These are phyloP conservation scores for Cyclotella choctawhatcheeana DNA, from an alignment of 108 stramenopile genomes.

Conservation along the genomic window DNA sequence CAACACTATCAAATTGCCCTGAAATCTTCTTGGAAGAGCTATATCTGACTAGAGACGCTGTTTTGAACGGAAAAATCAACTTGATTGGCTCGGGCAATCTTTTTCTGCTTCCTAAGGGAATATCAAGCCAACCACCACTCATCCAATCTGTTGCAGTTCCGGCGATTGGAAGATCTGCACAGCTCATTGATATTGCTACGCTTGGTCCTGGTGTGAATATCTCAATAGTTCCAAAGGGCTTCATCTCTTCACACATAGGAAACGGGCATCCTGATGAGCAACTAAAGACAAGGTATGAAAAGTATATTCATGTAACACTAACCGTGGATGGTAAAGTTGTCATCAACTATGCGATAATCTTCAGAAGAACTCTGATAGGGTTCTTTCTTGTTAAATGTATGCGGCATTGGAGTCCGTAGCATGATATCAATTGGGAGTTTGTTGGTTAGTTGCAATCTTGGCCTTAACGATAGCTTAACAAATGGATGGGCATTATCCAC, in stretches of 20 bases:
- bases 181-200: slow-evolving; percentile 69
- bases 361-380: not conserved
- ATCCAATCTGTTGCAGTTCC: slow-evolving; percentile 81
- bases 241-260: slow-evolving; percentile 47
- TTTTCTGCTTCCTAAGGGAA: slow-evolving; percentile 65
- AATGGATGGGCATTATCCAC: slow-evolving; percentile 58
- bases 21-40: slow-evolving; percentile 20
- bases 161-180: slow-evolving; percentile 67
- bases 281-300: not conserved
- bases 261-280: slow-evolving; percentile 2
- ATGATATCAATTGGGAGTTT: slow-evolving; percentile 64
- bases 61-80: slow-evolving; percentile 67
- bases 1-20: not conserved
- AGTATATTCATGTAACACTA: not conserved
- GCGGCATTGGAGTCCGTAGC: slow-evolving; percentile 84
- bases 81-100: slow-evolving; percentile 59
- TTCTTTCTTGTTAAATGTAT: slow-evolving; percentile 56
- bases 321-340: slow-evolving; percentile 9
- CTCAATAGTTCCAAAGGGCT: slow-evolving; percentile 63
- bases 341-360: slow-evolving; percentile 6
- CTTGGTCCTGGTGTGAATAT: slow-evolving; percentile 84
- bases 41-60: slow-evolving; percentile 31
- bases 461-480: slow-evolving; percentile 67
- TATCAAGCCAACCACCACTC: slow-evolving; percentile 75
- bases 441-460: slow-evolving; percentile 73